Evolutionary conservation across 805 yeast species (phyloP), one percentile per base, ranked within the genome.

Genomic region (Sugiyamaella marilandica): DNA sequence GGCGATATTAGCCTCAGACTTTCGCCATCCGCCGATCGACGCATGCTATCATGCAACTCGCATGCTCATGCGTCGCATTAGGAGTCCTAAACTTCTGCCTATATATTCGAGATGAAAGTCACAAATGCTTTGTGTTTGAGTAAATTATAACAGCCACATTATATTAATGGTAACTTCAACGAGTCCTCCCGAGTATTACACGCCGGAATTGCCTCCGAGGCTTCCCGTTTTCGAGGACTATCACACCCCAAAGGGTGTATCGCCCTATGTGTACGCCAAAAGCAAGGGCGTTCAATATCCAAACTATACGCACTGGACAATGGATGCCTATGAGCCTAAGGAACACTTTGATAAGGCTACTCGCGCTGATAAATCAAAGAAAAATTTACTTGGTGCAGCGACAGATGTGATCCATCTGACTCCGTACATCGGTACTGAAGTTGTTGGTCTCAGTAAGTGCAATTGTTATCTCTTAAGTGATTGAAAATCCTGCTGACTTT

Each of bases 381-480:
- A 29, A 14, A 24, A 32, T 13, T 50, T 52, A 7, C 36, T 52
- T n/a, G 24, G 41, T 18, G 53, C 55, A 2, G 55, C 53, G 2
- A 47, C 43, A 4, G 53, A 21, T 10, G 46, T 47, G 16, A 41
- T 19, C 16, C 49, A 52, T 9, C 57, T 84, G 29, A 78, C 86
- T 1, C 91, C 92, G 45, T 83, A 80, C 61, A 70, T 85, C 46
- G 92, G 91, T n/a, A 69, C 82, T n/a, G 85, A 81, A 59, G 69
- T 85, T 46, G 66, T 65, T 29, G 86, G 86, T 19, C 64, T 85
- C 13, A 51, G 43, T 39, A 39, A 39, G 43, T 39, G 3, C 19
- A 16, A 34, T 5, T n/a, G 5, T 34, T 34, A n/a, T 34, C 5
- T 39, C n/a, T 16, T 16, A 39, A 9, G 4, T 14, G 2, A 16